Evolutionary conservation across 495 filamentous ascomycete species (phyloP).

Genomic region (Talaromyces ruber): DNA sequence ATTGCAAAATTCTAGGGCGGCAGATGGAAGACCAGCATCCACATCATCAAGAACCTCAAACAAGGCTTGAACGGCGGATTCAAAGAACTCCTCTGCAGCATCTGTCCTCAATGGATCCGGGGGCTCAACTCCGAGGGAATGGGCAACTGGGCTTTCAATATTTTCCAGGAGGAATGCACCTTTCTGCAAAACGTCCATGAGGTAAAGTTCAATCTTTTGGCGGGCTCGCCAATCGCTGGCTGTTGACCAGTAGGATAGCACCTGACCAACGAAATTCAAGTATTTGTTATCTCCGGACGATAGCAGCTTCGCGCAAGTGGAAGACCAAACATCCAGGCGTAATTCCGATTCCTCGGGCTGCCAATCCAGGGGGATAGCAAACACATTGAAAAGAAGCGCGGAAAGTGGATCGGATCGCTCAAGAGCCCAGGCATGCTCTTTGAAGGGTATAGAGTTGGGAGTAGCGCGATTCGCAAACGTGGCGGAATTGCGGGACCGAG

Average conservation of each 20-base stretch:
- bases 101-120: conserved; percentile 65
- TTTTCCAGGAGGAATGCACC: conserved; percentile 84
- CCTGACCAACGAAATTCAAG: conserved; percentile 30
- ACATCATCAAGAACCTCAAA: conserved; percentile 75
- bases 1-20: conserved; percentile 71
- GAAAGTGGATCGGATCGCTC: conserved; percentile 83
- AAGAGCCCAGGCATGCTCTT: conserved; percentile 51
- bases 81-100: conserved; percentile 84
- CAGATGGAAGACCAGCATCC: conserved; percentile 74
- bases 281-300: conserved; percentile 34
- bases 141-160: conserved; percentile 47
- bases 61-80: conserved; percentile 68
- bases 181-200: conserved; percentile 88
- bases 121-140: conserved; percentile 32
- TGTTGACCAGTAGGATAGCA: conserved; percentile 74
- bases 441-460: conserved; percentile 44
- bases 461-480: conserved; percentile 49
- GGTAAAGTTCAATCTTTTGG: conserved; percentile 81
- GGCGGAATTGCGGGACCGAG: conserved; percentile 47
- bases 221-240: conserved; percentile 85
- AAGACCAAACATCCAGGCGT: conserved; percentile 79
- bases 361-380: conserved; percentile 61
- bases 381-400: conserved; percentile 77
- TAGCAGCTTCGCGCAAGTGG: conserved; percentile 68
- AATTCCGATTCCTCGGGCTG: conserved; percentile 70